Evolutionary conservation across 768 basidiomycete genomes (phyloP).

Genomic region (Leccinum fibrillosum): DNA sequence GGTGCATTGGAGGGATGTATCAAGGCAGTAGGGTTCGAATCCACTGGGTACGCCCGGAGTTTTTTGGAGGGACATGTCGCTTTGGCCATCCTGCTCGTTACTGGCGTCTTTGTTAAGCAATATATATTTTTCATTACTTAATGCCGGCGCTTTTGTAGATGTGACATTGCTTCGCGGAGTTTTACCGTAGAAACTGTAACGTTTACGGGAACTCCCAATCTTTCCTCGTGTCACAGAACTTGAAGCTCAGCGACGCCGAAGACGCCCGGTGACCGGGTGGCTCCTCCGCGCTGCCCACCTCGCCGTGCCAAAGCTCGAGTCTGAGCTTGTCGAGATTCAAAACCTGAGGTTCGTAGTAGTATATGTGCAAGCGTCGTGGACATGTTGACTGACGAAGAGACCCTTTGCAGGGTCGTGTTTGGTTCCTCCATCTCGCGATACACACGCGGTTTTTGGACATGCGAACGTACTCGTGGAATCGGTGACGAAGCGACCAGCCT

Average conservation of each 20-base stretch:
- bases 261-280: constrained; percentile 71
- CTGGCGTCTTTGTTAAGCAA: constrained; percentile 50
- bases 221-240: constrained; percentile 52
- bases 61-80: constrained; percentile 84
- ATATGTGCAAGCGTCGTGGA: neutral
- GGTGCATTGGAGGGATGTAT: constrained; percentile 68
- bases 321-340: constrained; percentile 52
- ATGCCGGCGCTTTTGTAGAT: constrained; percentile 27
- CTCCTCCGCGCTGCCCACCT: constrained; percentile 63
- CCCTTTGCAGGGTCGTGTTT: constrained; percentile 46
- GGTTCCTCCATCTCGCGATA: constrained; percentile 69
- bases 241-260: constrained; percentile 51
- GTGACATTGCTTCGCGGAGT: constrained; percentile 46
- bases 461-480: constrained; percentile 45
- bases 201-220: constrained; percentile 29
- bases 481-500: constrained; percentile 36
- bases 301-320: constrained; percentile 42
- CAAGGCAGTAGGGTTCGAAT: constrained; percentile 58
- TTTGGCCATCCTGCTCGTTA: constrained; percentile 56
- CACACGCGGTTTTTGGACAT: constrained; percentile 54
- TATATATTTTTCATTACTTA: constrained; percentile 4
- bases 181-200: constrained; percentile 36
- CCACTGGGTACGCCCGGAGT: constrained; percentile 53
- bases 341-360: constrained; percentile 39
- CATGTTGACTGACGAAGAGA: neutral